These are phyloP conservation scores for Phyllosticta capitalensis DNA, from an alignment of 2,329 filamentous ascomycete species.

Conservation along the genomic window DNA sequence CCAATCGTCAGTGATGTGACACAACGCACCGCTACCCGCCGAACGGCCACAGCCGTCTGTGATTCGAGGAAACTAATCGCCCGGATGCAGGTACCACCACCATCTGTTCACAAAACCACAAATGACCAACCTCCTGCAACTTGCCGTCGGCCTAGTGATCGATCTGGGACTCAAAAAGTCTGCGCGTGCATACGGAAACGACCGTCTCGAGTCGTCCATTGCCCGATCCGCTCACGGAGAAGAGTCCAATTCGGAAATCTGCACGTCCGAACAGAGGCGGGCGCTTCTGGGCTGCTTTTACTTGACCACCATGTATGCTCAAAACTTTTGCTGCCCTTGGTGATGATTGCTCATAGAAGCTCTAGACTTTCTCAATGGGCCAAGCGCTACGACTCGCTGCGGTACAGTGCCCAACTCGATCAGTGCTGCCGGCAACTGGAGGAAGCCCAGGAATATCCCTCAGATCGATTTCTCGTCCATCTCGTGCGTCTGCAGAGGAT, in stretches of 20 bases:
- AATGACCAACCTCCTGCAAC: conserved; percentile 31
- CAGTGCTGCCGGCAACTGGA: conserved; percentile 8
- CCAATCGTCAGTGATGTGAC: background rate
- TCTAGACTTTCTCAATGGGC: conserved; percentile 7
- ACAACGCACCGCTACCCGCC: background rate
- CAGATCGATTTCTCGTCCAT: conserved; percentile 9
- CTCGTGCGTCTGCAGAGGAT: conserved; percentile 11
- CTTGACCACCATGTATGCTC: conserved; percentile 25
- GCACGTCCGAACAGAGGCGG: conserved; percentile 30
- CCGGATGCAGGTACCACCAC: conserved; percentile 29
- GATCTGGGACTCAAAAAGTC: conserved; percentile 31
- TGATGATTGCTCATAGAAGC: background rate
- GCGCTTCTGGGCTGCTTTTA: conserved; percentile 35
- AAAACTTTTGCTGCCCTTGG: background rate
- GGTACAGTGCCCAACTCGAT: conserved; percentile 9
- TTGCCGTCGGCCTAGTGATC: conserved; percentile 30
- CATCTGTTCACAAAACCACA: conserved; percentile 31
- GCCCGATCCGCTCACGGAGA: conserved; percentile 11
- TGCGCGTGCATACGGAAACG: conserved; percentile 14
- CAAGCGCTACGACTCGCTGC: conserved; percentile 8
- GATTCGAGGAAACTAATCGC: background rate
- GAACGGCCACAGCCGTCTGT: background rate
- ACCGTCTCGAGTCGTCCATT: background rate
- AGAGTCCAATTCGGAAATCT: conserved; percentile 22
- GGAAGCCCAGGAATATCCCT: conserved; percentile 7